Base-by-base conservation (phyloP, 2,329 filamentous ascomycete species). In the Endoconidiophora laricicola region DNA sequence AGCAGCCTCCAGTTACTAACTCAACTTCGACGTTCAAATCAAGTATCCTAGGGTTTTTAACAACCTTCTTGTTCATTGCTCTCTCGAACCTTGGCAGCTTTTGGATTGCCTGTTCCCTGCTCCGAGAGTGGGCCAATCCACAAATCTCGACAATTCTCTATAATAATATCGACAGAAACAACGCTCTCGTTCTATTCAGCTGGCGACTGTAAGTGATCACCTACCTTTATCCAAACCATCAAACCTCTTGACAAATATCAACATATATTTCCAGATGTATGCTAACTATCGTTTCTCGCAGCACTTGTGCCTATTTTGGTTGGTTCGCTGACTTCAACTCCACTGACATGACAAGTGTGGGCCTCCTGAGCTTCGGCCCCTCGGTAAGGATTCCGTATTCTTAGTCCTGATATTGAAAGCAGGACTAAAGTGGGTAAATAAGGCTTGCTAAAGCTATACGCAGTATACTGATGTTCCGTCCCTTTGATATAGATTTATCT, bases 271-370 rank as follows among this genome's bases (percentile, higher is more conserved):
- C 16, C 16, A 18, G 16, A 18, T 18, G 16, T 18, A 29, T 54
- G 5, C 38, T 52, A 22, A 47, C 40, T 48, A 40, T 41, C 39
- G 42, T 36, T 44, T 48, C 23, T 7, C 36, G 29, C 26, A 54
- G 49, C 14, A 37, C 43, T 44, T 44, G 49, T 40, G 69, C 94
- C 48, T 76, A 70, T 22, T 60, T 88, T 44, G 81, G 76, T 44
- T 94, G 86, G 86, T 75, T 74, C 57, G 69, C 78, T 41, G 72
- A 79, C 55, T 84, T 83, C 61, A 86, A 93, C 63, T 78, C 82
- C 65, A 72, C 78, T 61, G 81, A 86, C 62, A 68, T 83, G 46
- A 74, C 74, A 9, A 72, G 76, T 44, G 67, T 86, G 59, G 75
- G 76, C 52, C 62, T 86, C 54, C 69, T 95, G 40, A 80, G 81